Base-by-base conservation (phyloP, 2,329 filamentous ascomycete genomes). In the Xylariaceae sp. region DNA sequence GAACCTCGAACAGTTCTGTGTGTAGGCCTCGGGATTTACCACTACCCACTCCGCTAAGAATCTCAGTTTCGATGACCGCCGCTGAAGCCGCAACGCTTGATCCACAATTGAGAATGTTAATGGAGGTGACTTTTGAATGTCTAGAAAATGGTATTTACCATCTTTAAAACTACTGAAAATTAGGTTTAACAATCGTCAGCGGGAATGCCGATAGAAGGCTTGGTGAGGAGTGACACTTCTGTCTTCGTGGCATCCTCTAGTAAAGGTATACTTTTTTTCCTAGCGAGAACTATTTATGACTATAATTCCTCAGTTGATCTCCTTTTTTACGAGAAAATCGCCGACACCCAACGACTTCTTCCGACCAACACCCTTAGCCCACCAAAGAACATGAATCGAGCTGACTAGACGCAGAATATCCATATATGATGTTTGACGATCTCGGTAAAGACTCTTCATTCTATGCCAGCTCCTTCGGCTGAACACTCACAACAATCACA, bases 381-480 rank as follows among this genome's bases (percentile, higher is more conserved):
- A 4, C 16, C 19, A 19, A 29, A 17, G 26, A 44, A 3, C 4
- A 29, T 4, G 24, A 44, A 44, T 17, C 40, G n/a, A 19, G 16
- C 9, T 45, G n/a, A 45, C 41, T 17, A 16, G 6, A 19, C 28
- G 26, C 6, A 45, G 41, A 45, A 45, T 45, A 45, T 45, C 41
- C 41, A 14, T 14, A 31, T 14, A 45, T 45, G 24, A 45, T 45
- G 41, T 31, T 19, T 16, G 28, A 45, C 26, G 41, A 45, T 14
- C n/a, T 45, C n/a, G 41, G 41, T 45, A 45, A 45, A 45, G 17
- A 64, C 58, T 2, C 28, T 41, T 6, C n/a, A n/a, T 61, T 65
- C 33, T 61, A 59, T 34, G 41, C 47, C 1, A 36, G 50, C 1
- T 56, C n/a, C 2, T 54, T 62, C 16, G 39, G n/a, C 21, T 6